Percentiles rank a stretch among this genome's conserved stretches.
phyloP scores from a whole-genome alignment of 2,329 filamentous ascomycete genomes.

The Parastagonospora nodorum region DNA sequence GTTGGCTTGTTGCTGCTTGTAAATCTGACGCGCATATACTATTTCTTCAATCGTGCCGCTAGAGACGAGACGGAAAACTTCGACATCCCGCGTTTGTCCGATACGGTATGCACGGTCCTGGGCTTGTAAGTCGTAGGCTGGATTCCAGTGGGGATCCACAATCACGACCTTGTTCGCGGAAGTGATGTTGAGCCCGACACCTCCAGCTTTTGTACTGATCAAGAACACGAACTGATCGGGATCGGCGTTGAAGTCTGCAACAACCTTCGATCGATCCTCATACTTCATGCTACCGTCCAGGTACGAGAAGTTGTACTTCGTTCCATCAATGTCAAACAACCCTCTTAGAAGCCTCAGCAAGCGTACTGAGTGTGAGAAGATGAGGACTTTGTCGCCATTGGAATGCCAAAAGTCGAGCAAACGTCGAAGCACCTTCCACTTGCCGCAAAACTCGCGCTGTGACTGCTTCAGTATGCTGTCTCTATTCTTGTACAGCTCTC shows the following conservation, averaged over 20 bases:
- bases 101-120: slow-evolving; percentile 97
- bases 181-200: slow-evolving; percentile 93
- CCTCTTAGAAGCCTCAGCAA: slow-evolving; percentile 82
- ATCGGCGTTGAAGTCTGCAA: slow-evolving; percentile 91
- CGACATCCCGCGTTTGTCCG: slow-evolving; percentile 88
- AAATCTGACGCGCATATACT: slow-evolving; percentile 94
- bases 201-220: slow-evolving; percentile 91
- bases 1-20: slow-evolving; percentile 98
- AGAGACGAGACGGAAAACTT: slow-evolving; percentile 90
- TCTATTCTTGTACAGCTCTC: slow-evolving; percentile 71
- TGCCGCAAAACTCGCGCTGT: slow-evolving; percentile 91
- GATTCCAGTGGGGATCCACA: slow-evolving; percentile 97
- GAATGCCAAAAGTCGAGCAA: slow-evolving; percentile 87
- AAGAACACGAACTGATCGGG: slow-evolving; percentile 90
- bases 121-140: slow-evolving; percentile 89
- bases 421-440: slow-evolving; percentile 91
- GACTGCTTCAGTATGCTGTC: slow-evolving; percentile 81
- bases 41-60: slow-evolving; percentile 96
- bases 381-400: slow-evolving; percentile 89
- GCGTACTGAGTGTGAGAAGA: slow-evolving; percentile 91
- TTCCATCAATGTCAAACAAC: slow-evolving; percentile 77
- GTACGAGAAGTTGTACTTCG: slow-evolving; percentile 86
- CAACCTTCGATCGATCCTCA: slow-evolving; percentile 78
- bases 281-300: slow-evolving; percentile 84
- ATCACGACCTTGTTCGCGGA: slow-evolving; percentile 98